These are phyloP conservation scores for Talaromyces liani DNA, from an alignment of 495 filamentous ascomycete species.

Conservation along the genomic window DNA sequence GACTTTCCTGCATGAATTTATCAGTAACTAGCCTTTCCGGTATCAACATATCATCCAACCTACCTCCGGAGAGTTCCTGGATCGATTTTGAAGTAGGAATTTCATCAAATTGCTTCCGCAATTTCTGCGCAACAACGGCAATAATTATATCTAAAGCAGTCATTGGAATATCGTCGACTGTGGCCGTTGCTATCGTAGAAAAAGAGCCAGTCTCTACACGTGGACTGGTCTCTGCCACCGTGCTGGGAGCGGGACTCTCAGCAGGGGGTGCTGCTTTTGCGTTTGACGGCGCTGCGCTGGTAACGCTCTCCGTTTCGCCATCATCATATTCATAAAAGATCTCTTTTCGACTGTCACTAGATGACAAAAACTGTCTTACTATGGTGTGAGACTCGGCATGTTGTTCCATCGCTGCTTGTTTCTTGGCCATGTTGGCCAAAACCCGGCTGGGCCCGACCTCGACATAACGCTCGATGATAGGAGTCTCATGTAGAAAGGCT, in stretches of 20 bases:
- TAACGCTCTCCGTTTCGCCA: slow-evolving; percentile 75
- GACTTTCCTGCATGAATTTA: slow-evolving; percentile 65
- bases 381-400: slow-evolving; percentile 94
- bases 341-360: slow-evolving; percentile 97
- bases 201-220: slow-evolving; percentile 26
- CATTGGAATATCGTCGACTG: slow-evolving; percentile 16
- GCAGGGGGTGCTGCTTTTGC: not conserved
- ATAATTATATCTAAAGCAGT: slow-evolving; percentile 15
- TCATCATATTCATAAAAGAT: slow-evolving; percentile 99
- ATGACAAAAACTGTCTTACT: slow-evolving; percentile 96
- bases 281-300: slow-evolving; percentile 24
- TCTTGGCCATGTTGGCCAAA: slow-evolving; percentile 91
- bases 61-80: slow-evolving; percentile 19
- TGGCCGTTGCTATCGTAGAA: slow-evolving; percentile 32
- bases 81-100: slow-evolving; percentile 14
- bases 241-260: slow-evolving; percentile 8
- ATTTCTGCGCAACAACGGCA: slow-evolving; percentile 18
- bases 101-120: slow-evolving; percentile 17
- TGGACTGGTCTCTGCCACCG: too few species aligned
- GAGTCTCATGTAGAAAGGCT: slow-evolving; percentile 92
- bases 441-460: slow-evolving; percentile 96
- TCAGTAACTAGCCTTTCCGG: not conserved
- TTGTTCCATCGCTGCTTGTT: slow-evolving; percentile 92
- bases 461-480: slow-evolving; percentile 82
- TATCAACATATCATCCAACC: not conserved